Percentiles rank a stretch among this genome's conserved stretches.
Evolutionary conservation across 2,329 filamentous ascomycete species (phyloP).

Genomic region (Stemphylium vesicarium): DNA sequence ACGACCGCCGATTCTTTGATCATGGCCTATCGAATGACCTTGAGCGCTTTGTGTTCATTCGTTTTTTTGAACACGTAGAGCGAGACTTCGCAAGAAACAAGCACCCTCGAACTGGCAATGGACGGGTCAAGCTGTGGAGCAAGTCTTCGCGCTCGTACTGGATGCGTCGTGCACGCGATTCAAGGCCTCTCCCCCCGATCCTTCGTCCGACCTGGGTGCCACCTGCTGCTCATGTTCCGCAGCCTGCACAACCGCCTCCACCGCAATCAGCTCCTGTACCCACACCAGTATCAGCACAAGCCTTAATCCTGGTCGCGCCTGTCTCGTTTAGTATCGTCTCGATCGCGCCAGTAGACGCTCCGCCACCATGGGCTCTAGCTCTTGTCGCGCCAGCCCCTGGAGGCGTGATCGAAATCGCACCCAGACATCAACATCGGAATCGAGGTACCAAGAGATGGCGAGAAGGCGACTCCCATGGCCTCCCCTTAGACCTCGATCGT

Average conservation of each 20-base stretch:
- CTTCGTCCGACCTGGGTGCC: neutral
- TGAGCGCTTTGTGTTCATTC: conserved; percentile 4
- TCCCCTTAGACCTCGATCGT: neutral
- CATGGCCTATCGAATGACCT: neutral
- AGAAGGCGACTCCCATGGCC: neutral
- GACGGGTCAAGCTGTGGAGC: neutral
- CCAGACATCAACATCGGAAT: too few relatives aligned
- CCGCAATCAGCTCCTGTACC: neutral
- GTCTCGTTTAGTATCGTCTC: neutral
- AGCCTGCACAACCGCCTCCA: neutral
- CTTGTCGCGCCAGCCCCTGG: neutral
- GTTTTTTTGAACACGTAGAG: conserved; percentile 4
- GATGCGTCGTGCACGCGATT: neutral
- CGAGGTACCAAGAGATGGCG: neutral
- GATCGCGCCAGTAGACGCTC: neutral
- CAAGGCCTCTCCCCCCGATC: neutral
- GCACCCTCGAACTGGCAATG: neutral
- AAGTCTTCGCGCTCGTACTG: neutral
- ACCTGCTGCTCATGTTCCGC: neutral
- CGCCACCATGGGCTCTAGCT: neutral
- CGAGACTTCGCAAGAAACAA: neutral
- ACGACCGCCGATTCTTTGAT: conserved; percentile 1
- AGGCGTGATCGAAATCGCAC: neutral
- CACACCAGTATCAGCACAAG: too few relatives aligned
- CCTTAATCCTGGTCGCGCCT: neutral